Conservation (phyloP, 805 yeast species). For the Metschnikowia borealis region DNA sequence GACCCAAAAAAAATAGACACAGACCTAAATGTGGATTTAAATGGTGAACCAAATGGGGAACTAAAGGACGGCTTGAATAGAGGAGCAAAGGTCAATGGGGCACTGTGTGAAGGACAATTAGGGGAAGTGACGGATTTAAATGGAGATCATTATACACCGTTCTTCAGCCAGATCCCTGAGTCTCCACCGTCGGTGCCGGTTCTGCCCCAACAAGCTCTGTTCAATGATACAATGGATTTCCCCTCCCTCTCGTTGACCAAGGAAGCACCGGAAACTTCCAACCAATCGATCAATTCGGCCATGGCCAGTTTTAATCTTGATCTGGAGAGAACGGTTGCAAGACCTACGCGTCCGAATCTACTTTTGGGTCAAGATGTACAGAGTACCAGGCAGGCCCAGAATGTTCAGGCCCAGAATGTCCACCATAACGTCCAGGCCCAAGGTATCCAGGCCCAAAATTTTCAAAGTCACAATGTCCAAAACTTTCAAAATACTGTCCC, state of each 20-base stretch:
- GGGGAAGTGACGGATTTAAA: too few relatives aligned
- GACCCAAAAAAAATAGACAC: too few relatives aligned
- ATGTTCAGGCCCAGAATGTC: too few relatives aligned
- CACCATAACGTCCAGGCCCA: too few relatives aligned
- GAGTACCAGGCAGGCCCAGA: neutral
- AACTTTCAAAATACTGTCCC: neutral
- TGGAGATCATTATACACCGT: conserved; percentile 7
- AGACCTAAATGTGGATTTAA: too few relatives aligned
- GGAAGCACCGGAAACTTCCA: neutral
- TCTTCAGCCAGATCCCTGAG: conserved; percentile 34
- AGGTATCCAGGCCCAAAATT: too few relatives aligned
- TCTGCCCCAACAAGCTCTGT: conserved; percentile 26
- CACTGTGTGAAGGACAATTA: too few relatives aligned
- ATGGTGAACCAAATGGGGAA: too few relatives aligned
- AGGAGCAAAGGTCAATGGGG: too few relatives aligned
- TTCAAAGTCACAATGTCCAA: too few relatives aligned
- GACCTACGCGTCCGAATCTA: neutral
- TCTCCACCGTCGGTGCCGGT: conserved; percentile 43
- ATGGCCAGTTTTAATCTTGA: conserved; percentile 28
- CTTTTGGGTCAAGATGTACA: neutral
- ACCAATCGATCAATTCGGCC: neutral
- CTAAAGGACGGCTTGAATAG: too few relatives aligned
- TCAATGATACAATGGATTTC: neutral
- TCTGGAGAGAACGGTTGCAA: neutral
- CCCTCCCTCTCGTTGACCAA: neutral